Base-by-base conservation (phyloP, 345 rosid species). In the Populus ilicifolia region DNA sequence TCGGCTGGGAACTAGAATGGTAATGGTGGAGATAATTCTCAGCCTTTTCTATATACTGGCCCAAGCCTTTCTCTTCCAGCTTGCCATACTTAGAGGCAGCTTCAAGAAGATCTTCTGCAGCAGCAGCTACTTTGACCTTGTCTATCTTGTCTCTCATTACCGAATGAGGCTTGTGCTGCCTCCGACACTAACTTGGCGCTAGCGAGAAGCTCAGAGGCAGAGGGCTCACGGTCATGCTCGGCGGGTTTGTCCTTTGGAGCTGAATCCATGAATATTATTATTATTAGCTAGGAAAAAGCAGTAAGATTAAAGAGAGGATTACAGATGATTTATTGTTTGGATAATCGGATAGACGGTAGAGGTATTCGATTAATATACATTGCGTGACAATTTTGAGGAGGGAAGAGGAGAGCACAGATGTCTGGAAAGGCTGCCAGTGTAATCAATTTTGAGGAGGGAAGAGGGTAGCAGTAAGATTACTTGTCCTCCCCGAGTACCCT, bases 61-160 rank as follows among this genome's bases (percentile, higher is more conserved):
- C 98, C 30, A 76, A 56, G 50, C 87, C 77, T 78, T 87, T 87
- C 23, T 87, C 86, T 25, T 93, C 92, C 39, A 91, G 83, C 77
- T 93, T 91, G 11, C 89, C 96, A 67, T 90, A 93, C 54, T 85
- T 86, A 30, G 88, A 83, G 54, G 92, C 94, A 10, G 93, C 96
- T 38, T 43, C 86, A 29, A 93, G 75, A 77, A 91, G 86, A 81
- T 93, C 88, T 21, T 79, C 90, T 23, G 84, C 81, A 27, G 96
- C 96, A 12, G 76, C 93, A 33, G 96, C 93, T 48, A 75, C 90
- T 82, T 80, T 84, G 27, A 43, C 90, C 69, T 81, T 87, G 85
- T 93, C 96, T 44, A 91, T 77, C 72, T 86, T 84, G 80, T 77
- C 84, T 5, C 82, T 86, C 85, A 75, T 79, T 71, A 83, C 69